phyloP scores from a whole-genome alignment of 176 grass and related monocot species.

The Tillandsia fasciculata region DNA sequence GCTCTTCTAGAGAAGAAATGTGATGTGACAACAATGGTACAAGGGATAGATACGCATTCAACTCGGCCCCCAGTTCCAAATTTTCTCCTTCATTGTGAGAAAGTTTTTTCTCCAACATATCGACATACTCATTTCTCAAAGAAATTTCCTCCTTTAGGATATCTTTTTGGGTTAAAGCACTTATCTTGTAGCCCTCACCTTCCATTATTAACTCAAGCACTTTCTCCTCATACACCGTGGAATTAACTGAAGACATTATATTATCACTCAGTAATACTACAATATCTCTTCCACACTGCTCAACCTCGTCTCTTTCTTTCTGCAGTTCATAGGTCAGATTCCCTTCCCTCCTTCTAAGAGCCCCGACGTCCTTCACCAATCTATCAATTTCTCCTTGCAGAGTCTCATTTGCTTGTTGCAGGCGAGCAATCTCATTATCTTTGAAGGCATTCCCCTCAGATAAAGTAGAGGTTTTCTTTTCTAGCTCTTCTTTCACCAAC shows the following conservation, averaged over 20 bases:
- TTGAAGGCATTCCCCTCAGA: conserved; percentile 23
- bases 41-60: conserved; percentile 36
- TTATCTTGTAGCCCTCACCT: conserved; percentile 38
- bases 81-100: conserved; percentile 45
- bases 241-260: conserved; percentile 39
- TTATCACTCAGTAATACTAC: conserved; percentile 38
- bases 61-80: conserved; percentile 33
- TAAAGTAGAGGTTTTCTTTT: conserved; percentile 32
- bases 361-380: conserved; percentile 20
- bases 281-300: conserved; percentile 43
- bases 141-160: conserved; percentile 37
- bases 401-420: conserved; percentile 30
- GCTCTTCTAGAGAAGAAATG: conserved; percentile 45
- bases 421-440: conserved; percentile 32
- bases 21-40: conserved; percentile 42
- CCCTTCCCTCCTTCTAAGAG: conserved; percentile 26
- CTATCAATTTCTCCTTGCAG: conserved; percentile 24
- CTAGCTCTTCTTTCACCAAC: conserved; percentile 50
- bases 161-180: conserved; percentile 30
- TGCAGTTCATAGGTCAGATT: conserved; percentile 25
- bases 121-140: conserved; percentile 32
- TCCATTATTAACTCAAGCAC: conserved; percentile 39
- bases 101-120: conserved; percentile 38
- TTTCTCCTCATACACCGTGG: conserved; percentile 53
- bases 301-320: conserved; percentile 34